A percentile compares a stretch with the other conserved stretches of the same genome.
These are phyloP conservation scores for Trifolium subterraneum DNA, from an alignment of 306 rosid genomes.

Conservation along the genomic window DNA sequence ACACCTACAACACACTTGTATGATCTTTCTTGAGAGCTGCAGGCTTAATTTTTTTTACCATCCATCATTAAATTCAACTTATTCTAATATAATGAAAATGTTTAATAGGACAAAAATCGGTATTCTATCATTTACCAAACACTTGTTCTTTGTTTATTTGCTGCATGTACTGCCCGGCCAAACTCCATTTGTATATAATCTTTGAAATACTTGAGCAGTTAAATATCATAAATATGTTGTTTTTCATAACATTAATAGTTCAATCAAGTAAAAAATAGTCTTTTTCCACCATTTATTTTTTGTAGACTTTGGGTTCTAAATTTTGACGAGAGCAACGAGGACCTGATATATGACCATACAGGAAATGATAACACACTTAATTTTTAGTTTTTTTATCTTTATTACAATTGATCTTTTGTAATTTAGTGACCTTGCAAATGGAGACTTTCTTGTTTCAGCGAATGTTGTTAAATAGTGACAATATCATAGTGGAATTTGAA, in stretches of 20 bases:
- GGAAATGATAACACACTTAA: slow-evolving; percentile 3
- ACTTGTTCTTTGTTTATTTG: slow-evolving; percentile 7
- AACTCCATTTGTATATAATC: not conserved
- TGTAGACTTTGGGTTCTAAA: not conserved
- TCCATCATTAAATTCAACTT: not conserved
- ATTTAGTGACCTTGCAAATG: too few species aligned
- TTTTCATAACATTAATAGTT: not conserved
- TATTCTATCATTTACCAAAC: not conserved
- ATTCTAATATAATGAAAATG: not conserved
- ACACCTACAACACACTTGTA: not conserved
- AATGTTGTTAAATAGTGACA: not conserved
- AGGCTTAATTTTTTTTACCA: not conserved
- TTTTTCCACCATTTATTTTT: not conserved
- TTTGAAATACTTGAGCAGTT: not conserved
- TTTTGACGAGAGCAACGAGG: not conserved
- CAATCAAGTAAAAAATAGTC: slow-evolving; percentile 6
- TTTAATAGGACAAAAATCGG: not conserved
- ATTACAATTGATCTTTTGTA: too few species aligned
- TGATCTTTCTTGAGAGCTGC: not conserved
- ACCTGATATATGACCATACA: slow-evolving; percentile 5
- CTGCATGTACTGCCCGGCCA: not conserved
- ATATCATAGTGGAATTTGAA: too few species aligned
- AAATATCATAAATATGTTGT: not conserved
- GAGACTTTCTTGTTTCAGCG: too few species aligned
- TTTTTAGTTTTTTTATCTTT: not conserved